Percentiles rank a stretch among this genome's conserved stretches.
Evolutionary conservation across 1,139 yeast genomes (phyloP).

Genomic region (Hemisphaericaspora xylofermentans): DNA sequence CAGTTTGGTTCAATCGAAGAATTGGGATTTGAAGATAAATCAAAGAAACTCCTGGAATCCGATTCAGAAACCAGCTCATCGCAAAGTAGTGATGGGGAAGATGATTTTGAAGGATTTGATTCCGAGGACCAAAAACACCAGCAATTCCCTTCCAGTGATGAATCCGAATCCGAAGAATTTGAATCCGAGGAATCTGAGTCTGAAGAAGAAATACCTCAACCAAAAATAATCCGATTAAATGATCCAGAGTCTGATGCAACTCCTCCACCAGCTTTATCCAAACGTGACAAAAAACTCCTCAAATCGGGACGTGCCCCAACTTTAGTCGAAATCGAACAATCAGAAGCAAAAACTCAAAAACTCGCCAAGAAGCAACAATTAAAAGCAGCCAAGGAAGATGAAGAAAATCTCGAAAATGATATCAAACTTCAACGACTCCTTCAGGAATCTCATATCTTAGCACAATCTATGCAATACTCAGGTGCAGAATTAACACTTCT

Average conservation of each 20-base stretch:
- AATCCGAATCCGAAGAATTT: slow-evolving; percentile 9
- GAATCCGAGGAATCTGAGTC: slow-evolving; percentile 18
- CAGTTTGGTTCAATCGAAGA: slow-evolving; percentile 66
- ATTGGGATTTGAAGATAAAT: slow-evolving; percentile 59
- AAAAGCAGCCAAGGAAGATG: slow-evolving; percentile 35
- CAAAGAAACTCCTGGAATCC: slow-evolving; percentile 23
- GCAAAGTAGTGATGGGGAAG: slow-evolving; percentile 14
- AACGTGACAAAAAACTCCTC: slow-evolving; percentile 32
- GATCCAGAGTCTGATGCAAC: slow-evolving; percentile 20
- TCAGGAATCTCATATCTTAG: slow-evolving; percentile 80
- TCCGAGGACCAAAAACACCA: slow-evolving; percentile 12
- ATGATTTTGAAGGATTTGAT: slow-evolving; percentile 21
- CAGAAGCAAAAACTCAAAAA: slow-evolving; percentile 22
- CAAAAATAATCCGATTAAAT: slow-evolving; percentile 37
- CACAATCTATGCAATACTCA: slow-evolving; percentile 54
- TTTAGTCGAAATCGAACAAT: slow-evolving; percentile 32
- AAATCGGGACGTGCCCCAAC: slow-evolving; percentile 46
- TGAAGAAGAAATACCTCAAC: slow-evolving; percentile 19
- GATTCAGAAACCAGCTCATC: slow-evolving; percentile 8
- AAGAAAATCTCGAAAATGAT: slow-evolving; percentile 70
- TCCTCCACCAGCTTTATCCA: slow-evolving; percentile 16
- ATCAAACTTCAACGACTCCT: slow-evolving; percentile 78
- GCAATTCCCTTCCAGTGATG: too few species aligned
- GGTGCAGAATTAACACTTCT: slow-evolving; percentile 78
- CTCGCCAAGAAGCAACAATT: slow-evolving; percentile 29